These are phyloP conservation scores for Thraustotheca clavata DNA, from an alignment of 352 stramenopile species.

Conservation along the genomic window DNA sequence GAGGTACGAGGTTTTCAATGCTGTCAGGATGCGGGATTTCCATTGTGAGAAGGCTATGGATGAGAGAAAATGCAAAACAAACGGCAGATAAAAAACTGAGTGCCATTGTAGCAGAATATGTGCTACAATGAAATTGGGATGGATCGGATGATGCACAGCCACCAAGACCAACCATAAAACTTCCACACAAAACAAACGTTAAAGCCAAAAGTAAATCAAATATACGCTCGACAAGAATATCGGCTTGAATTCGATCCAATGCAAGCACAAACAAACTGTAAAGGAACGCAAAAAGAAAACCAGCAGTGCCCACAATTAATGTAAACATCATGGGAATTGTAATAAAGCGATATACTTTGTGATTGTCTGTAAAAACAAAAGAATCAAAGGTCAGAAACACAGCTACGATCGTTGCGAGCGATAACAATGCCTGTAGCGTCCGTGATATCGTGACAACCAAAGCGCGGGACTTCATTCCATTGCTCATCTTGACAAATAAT, in stretches of 20 bases:
- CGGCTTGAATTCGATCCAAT: background rate
- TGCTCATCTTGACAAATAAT: too few relatives aligned
- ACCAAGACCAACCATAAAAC: background rate
- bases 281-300: conserved; percentile 2
- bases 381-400: conserved; percentile 1
- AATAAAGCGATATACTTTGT: conserved; percentile 1
- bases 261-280: conserved; percentile 20
- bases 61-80: background rate
- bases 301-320: background rate
- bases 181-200: background rate
- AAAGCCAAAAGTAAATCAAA: conserved; percentile 2
- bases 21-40: conserved; percentile 9
- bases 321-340: background rate
- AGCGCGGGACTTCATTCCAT: too few relatives aligned
- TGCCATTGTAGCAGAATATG: background rate
- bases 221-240: conserved; percentile 18
- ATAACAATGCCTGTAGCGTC: background rate
- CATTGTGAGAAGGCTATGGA: background rate
- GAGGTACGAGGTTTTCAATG: conserved; percentile 14
- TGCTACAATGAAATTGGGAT: background rate
- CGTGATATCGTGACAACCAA: conserved; percentile 2
- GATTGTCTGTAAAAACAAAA: background rate
- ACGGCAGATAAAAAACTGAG: background rate
- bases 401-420: background rate
- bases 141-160: background rate